phyloP scores from a whole-genome alignment of 768 basidiomycete genomes.

The Tricholoma furcatifolium region DNA sequence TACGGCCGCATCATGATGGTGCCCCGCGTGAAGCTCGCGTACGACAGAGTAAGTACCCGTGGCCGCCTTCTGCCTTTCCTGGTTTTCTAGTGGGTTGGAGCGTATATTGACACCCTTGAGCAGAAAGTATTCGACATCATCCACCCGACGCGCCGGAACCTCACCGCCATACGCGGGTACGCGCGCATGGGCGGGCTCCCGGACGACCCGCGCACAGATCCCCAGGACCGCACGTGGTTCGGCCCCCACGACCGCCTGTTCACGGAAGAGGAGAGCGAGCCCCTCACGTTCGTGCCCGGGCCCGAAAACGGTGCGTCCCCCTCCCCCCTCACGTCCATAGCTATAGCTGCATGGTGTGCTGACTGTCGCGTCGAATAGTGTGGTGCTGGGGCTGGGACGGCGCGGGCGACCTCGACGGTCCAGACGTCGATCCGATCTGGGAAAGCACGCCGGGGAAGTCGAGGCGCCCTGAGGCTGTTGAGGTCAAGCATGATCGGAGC shows the following conservation, averaged over 20 bases:
- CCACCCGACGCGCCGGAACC: slow-evolving; percentile 85
- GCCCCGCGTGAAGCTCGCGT: slow-evolving; percentile 93
- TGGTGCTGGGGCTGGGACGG: slow-evolving; percentile 99
- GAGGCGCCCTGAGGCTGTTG: slow-evolving; percentile 54
- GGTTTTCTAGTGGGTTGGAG: too few species aligned
- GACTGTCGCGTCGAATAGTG: slow-evolving; percentile 45
- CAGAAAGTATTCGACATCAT: slow-evolving; percentile 95
- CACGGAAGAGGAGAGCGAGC: slow-evolving; percentile 80
- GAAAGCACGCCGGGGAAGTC: slow-evolving; percentile 75
- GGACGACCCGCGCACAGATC: slow-evolving; percentile 94
- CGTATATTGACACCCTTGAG: background rate
- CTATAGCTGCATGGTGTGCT: background rate
- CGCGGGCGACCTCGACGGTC: slow-evolving; percentile 95
- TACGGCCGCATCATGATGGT: slow-evolving; percentile 99
- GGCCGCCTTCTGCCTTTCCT: too few species aligned
- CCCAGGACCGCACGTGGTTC: slow-evolving; percentile 97
- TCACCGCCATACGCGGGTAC: slow-evolving; percentile 95
- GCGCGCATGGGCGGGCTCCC: slow-evolving; percentile 93
- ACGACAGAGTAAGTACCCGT: slow-evolving; percentile 82
- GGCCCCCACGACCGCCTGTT: slow-evolving; percentile 96
- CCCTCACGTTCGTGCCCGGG: slow-evolving; percentile 73
- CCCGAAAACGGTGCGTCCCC: slow-evolving; percentile 77
- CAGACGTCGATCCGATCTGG: slow-evolving; percentile 98
- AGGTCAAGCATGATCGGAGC: slow-evolving; percentile 67
- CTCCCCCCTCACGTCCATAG: background rate